Conservation (phyloP, 1,139 yeast species). For the Kurtzmaniella quercitrusa region DNA sequence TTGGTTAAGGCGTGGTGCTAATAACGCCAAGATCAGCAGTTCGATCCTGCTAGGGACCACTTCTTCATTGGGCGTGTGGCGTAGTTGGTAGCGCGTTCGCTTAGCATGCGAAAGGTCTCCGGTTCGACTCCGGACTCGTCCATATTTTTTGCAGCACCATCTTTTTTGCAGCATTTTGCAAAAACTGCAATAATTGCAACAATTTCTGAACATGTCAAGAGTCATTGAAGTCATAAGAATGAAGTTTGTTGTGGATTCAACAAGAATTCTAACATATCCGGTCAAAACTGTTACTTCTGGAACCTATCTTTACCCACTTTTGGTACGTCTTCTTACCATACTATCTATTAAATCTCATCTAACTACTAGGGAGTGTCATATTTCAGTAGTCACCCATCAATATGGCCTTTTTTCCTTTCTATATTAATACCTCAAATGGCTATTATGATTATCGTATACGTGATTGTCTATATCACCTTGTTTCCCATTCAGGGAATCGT, state of each 20-base stretch:
- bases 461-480: slow-evolving; percentile 31
- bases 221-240: slow-evolving; percentile 9
- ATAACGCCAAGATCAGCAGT: slow-evolving; percentile 82
- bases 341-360: not conserved
- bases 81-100: slow-evolving; percentile 92
- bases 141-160: slow-evolving; percentile 31
- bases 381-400: slow-evolving; percentile 37
- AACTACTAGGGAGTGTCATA: slow-evolving; percentile 38
- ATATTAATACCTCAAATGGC: slow-evolving; percentile 49
- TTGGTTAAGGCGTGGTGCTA: slow-evolving; percentile 71
- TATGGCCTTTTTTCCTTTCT: slow-evolving; percentile 50
- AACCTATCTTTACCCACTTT: slow-evolving; percentile 19
- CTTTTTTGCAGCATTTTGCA: slow-evolving; percentile 7
- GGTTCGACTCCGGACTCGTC: slow-evolving; percentile 89
- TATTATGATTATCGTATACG: slow-evolving; percentile 39
- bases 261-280: slow-evolving; percentile 13
- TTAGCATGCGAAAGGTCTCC: slow-evolving; percentile 88
- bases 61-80: slow-evolving; percentile 69
- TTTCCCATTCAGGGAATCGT: slow-evolving; percentile 48
- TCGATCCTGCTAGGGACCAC: slow-evolving; percentile 86
- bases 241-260: slow-evolving; percentile 13
- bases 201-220: not conserved
- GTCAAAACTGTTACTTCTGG: slow-evolving; percentile 16
- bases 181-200: slow-evolving; percentile 6
- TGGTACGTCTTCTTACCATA: slow-evolving; percentile 8